Percentiles rank a stretch among this genome's conserved stretches.
Evolutionary conservation across 352 stramenopile genomes (phyloP).

Genomic region (Thraustotheca clavata): DNA sequence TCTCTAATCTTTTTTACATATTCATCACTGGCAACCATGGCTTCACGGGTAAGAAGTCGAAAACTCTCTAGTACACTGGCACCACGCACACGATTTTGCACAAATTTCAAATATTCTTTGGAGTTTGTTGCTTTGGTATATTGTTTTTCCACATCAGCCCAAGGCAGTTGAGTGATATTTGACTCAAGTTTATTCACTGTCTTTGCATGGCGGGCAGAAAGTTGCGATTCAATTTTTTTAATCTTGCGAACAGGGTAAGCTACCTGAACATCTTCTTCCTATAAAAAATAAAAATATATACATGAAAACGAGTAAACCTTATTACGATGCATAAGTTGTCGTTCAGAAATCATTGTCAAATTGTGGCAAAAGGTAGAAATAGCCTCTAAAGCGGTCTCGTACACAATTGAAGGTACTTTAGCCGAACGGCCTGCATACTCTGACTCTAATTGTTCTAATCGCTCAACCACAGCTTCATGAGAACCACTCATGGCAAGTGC

Average conservation of each 20-base stretch:
- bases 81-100: slow-evolving; percentile 27
- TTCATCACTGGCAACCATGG: slow-evolving; percentile 29
- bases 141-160: neutral
- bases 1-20: slow-evolving; percentile 28
- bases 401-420: neutral
- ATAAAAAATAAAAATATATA: too few relatives aligned
- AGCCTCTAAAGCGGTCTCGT: slow-evolving; percentile 1
- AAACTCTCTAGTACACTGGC: slow-evolving; percentile 35
- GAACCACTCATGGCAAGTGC: slow-evolving; percentile 41
- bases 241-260: neutral
- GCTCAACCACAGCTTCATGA: slow-evolving; percentile 29
- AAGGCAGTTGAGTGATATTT: neutral
- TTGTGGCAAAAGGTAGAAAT: neutral
- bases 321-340: neutral
- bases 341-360: neutral
- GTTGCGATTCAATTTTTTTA: neutral
- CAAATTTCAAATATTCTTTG: neutral
- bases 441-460: slow-evolving; percentile 37
- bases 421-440: slow-evolving; percentile 10
- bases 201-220: neutral
- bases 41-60: slow-evolving; percentile 40
- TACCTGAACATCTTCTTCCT: neutral
- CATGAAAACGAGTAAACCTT: neutral
- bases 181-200: neutral
- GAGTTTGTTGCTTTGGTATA: neutral